Percentiles rank a stretch among this genome's conserved stretches.
Evolutionary conservation across 345 rosid species (phyloP).

Genomic region (Noccaea bulbosa): DNA sequence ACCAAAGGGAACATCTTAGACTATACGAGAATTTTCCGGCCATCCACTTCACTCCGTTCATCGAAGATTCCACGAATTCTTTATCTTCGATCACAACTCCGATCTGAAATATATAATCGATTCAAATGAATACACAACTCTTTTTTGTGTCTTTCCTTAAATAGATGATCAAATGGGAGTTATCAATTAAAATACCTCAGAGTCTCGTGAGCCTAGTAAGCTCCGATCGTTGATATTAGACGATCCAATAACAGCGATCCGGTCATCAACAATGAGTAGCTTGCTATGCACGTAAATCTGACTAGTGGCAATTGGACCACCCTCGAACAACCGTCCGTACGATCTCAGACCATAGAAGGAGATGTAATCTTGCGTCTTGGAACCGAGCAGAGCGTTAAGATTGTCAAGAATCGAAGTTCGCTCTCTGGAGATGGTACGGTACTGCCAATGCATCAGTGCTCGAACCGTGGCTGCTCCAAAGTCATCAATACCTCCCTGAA

Average conservation of each 20-base stretch:
- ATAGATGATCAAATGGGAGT: neutral
- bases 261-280: constrained; percentile 83
- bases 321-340: constrained; percentile 66
- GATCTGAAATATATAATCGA: constrained; percentile 54
- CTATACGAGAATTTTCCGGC: constrained; percentile 79
- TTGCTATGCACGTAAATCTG: constrained; percentile 98
- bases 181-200: constrained; percentile 61
- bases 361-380: constrained; percentile 72
- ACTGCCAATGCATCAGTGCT: constrained; percentile 96
- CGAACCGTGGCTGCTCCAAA: constrained; percentile 93
- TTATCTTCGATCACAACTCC: constrained; percentile 85
- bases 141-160: neutral
- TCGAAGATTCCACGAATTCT: constrained; percentile 73
- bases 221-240: constrained; percentile 91
- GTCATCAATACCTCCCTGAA: constrained; percentile 97
- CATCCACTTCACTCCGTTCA: constrained; percentile 80
- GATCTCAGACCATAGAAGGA: constrained; percentile 87
- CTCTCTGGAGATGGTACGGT: constrained; percentile 78
- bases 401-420: constrained; percentile 73
- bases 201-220: constrained; percentile 92
- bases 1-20: constrained; percentile 81
- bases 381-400: constrained; percentile 60
- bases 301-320: constrained; percentile 81
- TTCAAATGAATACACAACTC: constrained; percentile 25
- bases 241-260: constrained; percentile 70